Evolutionary conservation across 2,329 filamentous ascomycete species (phyloP).

Genomic region (Neofusicoccum umdonicola): DNA sequence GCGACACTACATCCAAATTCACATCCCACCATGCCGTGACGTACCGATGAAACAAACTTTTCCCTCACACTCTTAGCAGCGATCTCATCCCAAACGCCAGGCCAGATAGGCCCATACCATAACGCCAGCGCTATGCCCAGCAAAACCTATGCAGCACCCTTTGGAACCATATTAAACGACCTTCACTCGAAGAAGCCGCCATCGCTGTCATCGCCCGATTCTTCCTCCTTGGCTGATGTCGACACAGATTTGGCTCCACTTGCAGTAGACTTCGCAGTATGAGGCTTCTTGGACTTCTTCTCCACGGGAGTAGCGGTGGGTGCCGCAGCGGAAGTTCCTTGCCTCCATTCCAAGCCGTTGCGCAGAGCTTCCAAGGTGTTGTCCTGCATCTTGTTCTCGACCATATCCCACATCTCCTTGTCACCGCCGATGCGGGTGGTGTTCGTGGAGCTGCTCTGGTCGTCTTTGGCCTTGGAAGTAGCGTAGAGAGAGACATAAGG

Average conservation of each 20-base stretch:
- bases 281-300: slow-evolving; percentile 6
- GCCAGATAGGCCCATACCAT: background rate
- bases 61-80: background rate
- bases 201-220: slow-evolving; percentile 28
- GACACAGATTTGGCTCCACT: slow-evolving; percentile 1
- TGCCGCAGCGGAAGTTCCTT: background rate
- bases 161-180: background rate
- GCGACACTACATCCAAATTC: no score
- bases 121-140: slow-evolving; percentile 12
- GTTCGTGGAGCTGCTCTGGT: slow-evolving; percentile 24
- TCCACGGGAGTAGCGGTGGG: slow-evolving; percentile 5
- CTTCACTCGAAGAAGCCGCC: slow-evolving; percentile 37
- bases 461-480: slow-evolving; percentile 28
- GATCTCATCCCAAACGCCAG: background rate
- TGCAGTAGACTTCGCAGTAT: background rate
- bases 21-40: no score
- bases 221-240: background rate
- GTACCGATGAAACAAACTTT: no score
- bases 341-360: slow-evolving; percentile 44
- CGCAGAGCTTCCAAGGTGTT: slow-evolving; percentile 57
- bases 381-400: slow-evolving; percentile 64
- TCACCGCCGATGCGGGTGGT: slow-evolving; percentile 38
- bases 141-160: background rate
- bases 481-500: slow-evolving; percentile 63
- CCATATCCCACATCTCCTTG: slow-evolving; percentile 64